Evolutionary conservation across 495 filamentous ascomycete species (phyloP).

Genomic region (Penicillium argentinense): DNA sequence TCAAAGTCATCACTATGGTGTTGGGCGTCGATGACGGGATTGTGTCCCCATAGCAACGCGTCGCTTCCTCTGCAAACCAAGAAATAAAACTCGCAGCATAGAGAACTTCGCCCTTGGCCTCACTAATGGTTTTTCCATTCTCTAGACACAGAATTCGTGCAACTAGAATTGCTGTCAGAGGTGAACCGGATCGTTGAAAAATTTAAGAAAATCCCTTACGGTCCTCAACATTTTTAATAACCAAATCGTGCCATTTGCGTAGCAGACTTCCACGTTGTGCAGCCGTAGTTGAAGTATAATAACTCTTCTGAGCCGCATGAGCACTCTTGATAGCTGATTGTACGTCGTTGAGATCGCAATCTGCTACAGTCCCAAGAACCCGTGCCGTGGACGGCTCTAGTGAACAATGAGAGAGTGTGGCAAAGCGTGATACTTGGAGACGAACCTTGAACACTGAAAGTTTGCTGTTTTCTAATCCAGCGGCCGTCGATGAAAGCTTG

Average conservation of each 20-base stretch:
- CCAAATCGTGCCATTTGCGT: conserved; percentile 76
- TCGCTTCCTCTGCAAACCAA: conserved; percentile 67
- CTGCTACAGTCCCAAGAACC: no score
- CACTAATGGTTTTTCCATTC: conserved; percentile 65
- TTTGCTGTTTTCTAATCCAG: no score
- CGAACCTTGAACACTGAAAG: no score
- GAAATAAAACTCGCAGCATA: conserved; percentile 65
- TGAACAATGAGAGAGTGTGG: no score
- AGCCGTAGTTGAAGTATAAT: conserved; percentile 10
- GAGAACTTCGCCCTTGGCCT: conserved; percentile 59
- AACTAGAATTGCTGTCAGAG: conserved; percentile 28
- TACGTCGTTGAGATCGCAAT: conserved; percentile 24
- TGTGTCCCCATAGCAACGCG: conserved; percentile 59
- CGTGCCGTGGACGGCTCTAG: no score
- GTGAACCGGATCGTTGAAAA: no score
- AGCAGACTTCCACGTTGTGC: conserved; percentile 42
- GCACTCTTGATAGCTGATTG: conserved; percentile 26
- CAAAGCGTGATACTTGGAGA: no score
- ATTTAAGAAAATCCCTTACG: no score
- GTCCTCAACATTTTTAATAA: conserved; percentile 78
- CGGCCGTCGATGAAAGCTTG: no score
- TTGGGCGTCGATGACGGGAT: conserved; percentile 60
- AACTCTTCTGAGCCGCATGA: conserved; percentile 10
- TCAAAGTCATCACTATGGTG: conserved; percentile 32
- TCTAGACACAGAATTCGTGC: conserved; percentile 37